Percentiles rank a stretch among this genome's conserved stretches.
Evolutionary conservation across 148 eudicot genomes (phyloP).

Genomic region (Talinum fruticosum): DNA sequence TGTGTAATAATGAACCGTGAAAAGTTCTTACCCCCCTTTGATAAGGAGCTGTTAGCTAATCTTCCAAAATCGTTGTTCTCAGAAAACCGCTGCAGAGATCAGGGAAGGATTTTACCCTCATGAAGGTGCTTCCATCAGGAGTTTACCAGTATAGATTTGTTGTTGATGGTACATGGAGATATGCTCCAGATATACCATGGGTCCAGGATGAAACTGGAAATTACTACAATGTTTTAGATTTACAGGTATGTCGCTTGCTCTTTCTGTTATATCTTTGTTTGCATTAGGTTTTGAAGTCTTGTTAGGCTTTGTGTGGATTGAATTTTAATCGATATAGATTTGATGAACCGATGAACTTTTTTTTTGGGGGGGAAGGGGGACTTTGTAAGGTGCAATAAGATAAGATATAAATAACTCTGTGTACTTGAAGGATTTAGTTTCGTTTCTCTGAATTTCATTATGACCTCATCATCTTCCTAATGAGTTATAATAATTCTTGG

Average conservation of each 20-base stretch:
- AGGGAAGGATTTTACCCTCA: constrained; percentile 71
- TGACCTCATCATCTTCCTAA: not conserved
- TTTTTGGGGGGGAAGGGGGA: no score
- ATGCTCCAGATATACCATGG: constrained; percentile 67
- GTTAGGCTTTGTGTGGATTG: not conserved
- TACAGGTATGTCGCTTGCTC: constrained; percentile 46
- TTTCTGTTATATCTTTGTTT: not conserved
- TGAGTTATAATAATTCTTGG: not conserved
- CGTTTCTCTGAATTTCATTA: not conserved
- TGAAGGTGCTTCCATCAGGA: constrained; percentile 88
- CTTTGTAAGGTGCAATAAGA: not conserved
- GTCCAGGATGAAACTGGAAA: constrained; percentile 75
- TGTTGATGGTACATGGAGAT: constrained; percentile 73
- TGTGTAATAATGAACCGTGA: not conserved
- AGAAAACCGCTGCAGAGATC: constrained; percentile 74
- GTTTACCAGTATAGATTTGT: constrained; percentile 77
- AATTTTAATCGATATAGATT: not conserved
- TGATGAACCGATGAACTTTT: not conserved
- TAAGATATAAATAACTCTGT: not conserved
- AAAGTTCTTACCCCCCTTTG: not conserved
- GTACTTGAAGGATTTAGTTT: not conserved
- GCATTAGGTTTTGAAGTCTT: not conserved
- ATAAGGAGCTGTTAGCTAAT: not conserved
- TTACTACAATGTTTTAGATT: constrained; percentile 64
- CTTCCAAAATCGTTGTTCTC: constrained; percentile 16